Conservation (phyloP, 1,284 basidiomycete genomes). For the Cutaneotrichosporon sp. region DNA sequence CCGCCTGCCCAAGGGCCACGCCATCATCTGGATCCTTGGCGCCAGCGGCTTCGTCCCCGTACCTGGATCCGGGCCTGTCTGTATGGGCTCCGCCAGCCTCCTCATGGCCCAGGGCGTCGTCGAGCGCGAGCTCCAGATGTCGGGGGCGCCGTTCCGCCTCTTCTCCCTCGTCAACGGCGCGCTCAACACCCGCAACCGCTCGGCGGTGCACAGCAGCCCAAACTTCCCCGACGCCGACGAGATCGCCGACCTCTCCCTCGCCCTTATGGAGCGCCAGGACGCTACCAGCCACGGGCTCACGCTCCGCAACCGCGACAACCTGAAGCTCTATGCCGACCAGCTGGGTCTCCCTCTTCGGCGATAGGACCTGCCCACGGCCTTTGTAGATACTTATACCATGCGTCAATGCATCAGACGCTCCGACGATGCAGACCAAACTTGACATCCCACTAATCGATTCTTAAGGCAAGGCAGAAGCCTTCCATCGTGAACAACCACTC, state of each 20-base stretch:
- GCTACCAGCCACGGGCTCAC: not conserved
- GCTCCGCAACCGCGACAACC: not conserved
- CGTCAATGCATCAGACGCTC: not conserved
- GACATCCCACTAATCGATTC: too few relatives aligned
- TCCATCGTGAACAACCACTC: too few relatives aligned
- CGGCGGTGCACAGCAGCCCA: not conserved
- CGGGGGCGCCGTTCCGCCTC: not conserved
- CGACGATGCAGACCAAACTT: too few relatives aligned
- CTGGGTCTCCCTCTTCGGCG: not conserved
- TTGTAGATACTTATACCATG: too few relatives aligned
- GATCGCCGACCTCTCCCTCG: not conserved
- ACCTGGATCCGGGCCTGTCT: not conserved
- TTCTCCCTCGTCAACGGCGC: constrained; percentile 1
- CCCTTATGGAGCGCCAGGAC: not conserved
- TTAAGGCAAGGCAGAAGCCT: too few relatives aligned
- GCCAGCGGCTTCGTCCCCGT: constrained; percentile 1
- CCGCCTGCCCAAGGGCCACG: not conserved
- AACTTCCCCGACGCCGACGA: not conserved
- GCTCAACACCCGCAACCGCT: not conserved
- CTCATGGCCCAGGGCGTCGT: constrained; percentile 7
- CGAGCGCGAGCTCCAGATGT: not conserved
- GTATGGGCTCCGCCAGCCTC: not conserved
- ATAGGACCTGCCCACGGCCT: too few relatives aligned
- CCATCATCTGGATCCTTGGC: constrained; percentile 3
- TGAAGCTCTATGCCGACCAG: not conserved